Conservation (phyloP, 306 rosid genomes). For the Pachyrhizus erosus region DNA sequence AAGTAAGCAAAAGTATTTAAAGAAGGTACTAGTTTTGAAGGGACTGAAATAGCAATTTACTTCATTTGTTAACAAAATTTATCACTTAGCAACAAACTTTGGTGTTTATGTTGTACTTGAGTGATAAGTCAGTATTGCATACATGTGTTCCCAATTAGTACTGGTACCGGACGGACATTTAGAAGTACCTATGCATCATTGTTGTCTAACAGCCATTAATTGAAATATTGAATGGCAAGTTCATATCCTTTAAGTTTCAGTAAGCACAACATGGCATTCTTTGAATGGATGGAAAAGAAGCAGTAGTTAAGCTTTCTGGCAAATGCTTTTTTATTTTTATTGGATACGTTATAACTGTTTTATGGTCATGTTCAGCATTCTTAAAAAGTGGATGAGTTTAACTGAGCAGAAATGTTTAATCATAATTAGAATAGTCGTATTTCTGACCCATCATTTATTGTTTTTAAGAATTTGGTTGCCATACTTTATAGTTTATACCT, state of each 20-base stretch:
- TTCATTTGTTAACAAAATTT: not conserved
- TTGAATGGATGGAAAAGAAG: constrained; percentile 14
- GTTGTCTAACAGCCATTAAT: not conserved
- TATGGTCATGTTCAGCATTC: not conserved
- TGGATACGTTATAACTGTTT: not conserved
- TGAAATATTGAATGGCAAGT: not conserved
- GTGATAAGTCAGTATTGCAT: not conserved
- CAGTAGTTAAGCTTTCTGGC: not conserved
- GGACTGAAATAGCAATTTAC: not conserved
- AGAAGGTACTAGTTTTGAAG: not conserved
- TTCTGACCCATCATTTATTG: not conserved
- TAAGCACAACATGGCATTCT: not conserved
- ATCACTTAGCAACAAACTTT: not conserved
- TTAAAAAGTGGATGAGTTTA: not conserved
- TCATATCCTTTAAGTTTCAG: not conserved
- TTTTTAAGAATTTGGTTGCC: not conserved
- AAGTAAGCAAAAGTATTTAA: not conserved
- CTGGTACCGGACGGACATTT: not conserved
- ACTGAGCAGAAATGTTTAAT: constrained; percentile 10
- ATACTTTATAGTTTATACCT: not conserved
- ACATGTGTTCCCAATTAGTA: not conserved
- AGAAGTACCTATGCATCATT: not conserved
- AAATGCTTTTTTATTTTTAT: not conserved
- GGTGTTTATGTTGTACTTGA: not conserved
- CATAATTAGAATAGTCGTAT: not conserved